phyloP scores from a whole-genome alignment of 139 green algal species.

The Spirogloea muscicola region DNA sequence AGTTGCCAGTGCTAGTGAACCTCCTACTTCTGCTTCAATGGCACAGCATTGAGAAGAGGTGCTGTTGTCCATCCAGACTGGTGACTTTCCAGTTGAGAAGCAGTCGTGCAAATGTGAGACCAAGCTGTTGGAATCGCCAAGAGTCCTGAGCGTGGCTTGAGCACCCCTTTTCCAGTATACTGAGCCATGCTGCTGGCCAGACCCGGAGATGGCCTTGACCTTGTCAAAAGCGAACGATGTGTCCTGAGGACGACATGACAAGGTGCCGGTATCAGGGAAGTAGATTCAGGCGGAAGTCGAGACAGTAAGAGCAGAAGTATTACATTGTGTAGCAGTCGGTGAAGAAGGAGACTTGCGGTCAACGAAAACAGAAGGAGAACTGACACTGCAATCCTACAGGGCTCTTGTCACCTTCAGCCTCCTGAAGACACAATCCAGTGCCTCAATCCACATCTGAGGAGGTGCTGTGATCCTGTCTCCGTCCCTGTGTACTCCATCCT shows the following conservation, averaged over 20 bases:
- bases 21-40: conserved; percentile 31
- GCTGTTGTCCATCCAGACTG: conserved; percentile 49
- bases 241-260: too few relatives aligned
- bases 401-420: too few relatives aligned
- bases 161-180: conserved; percentile 44
- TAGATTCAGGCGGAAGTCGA: too few relatives aligned
- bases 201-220: conserved; percentile 38
- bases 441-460: conserved; percentile 34
- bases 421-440: conserved; percentile 10
- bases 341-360: too few relatives aligned
- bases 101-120: conserved; percentile 15
- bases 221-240: conserved; percentile 15
- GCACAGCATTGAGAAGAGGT: conserved; percentile 31
- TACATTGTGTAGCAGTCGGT: too few relatives aligned
- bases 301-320: too few relatives aligned
- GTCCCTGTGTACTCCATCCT: conserved; percentile 25
- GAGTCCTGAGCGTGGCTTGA: not conserved
- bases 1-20: conserved; percentile 12
- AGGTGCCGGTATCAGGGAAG: too few relatives aligned
- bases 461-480: conserved; percentile 14
- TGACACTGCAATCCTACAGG: too few relatives aligned
- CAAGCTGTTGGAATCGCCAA: not conserved
- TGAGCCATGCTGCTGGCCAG: conserved; percentile 45
- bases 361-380: too few relatives aligned
- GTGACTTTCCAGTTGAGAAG: conserved; percentile 30